Conservation (phyloP, 1,284 basidiomycete genomes). For the Ceratobasidium sp. region DNA sequence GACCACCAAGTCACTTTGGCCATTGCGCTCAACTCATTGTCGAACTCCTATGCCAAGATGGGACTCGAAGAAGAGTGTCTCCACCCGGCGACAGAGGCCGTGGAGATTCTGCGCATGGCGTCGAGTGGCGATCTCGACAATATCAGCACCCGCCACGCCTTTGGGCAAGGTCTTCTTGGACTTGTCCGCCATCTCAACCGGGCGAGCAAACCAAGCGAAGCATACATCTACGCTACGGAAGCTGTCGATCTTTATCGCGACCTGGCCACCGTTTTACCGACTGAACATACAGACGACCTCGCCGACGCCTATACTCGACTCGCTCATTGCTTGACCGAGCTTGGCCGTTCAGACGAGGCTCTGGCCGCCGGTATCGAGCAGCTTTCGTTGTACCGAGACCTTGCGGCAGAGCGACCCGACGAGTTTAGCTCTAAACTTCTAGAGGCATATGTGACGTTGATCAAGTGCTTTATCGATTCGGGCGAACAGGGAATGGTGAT, state of each 20-base stretch:
- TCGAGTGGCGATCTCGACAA: background rate
- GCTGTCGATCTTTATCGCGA: background rate
- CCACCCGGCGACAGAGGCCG: background rate
- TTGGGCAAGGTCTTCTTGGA: background rate
- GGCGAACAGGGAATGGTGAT: conserved; percentile 7
- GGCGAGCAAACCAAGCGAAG: background rate
- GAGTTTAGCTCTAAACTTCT: background rate
- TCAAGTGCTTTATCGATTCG: background rate
- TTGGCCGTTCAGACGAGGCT: background rate
- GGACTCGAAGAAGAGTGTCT: conserved; percentile 4
- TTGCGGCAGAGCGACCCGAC: background rate
- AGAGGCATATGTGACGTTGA: background rate
- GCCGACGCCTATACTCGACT: background rate
- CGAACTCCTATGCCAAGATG: background rate
- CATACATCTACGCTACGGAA: background rate
- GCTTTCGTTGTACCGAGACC: background rate
- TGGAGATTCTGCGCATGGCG: background rate
- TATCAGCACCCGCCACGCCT: background rate
- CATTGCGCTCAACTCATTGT: background rate
- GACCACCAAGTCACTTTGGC: background rate
- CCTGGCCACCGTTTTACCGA: background rate
- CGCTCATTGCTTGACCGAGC: background rate
- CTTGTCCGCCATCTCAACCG: background rate
- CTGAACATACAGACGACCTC: background rate
- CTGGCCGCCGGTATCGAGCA: background rate